A percentile compares a stretch with the other conserved stretches of the same genome.
Evolutionary conservation across 2,329 filamentous ascomycete genomes (phyloP).

Genomic region (Verticillium longisporum): DNA sequence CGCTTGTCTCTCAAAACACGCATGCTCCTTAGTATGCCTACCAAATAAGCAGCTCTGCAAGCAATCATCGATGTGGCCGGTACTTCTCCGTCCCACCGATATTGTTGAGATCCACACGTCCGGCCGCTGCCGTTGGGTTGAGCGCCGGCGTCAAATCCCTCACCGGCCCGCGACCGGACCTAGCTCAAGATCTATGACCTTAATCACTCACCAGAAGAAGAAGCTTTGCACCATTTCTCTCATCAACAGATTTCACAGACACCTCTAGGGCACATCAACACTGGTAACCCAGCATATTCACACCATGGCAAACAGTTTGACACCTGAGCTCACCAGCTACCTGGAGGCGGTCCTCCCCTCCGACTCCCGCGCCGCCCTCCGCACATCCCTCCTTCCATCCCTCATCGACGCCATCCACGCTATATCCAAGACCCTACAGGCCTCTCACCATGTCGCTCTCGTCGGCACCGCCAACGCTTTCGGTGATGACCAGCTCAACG

Average conservation of each 20-base stretch:
- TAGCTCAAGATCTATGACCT: neutral
- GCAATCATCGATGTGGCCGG: neutral
- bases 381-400: conserved; percentile 38
- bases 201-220: neutral
- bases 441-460: conserved; percentile 35
- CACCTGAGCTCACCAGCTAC: conserved; percentile 3
- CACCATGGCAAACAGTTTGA: neutral
- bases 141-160: neutral
- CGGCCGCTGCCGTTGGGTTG: neutral
- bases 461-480: conserved; percentile 48
- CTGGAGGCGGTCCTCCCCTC: conserved; percentile 17
- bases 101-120: neutral
- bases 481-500: conserved; percentile 54
- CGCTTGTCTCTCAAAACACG: too few species aligned
- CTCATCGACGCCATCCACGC: conserved; percentile 37
- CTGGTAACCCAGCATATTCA: neutral
- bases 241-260: neutral
- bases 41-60: too few species aligned
- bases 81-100: neutral
- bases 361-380: conserved; percentile 23
- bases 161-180: neutral
- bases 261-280: neutral
- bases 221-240: neutral
- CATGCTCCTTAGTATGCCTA: too few species aligned
- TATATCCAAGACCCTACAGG: conserved; percentile 37